Base-by-base conservation (phyloP, 805 yeast genomes). In the Lachancea meyersii region DNA sequence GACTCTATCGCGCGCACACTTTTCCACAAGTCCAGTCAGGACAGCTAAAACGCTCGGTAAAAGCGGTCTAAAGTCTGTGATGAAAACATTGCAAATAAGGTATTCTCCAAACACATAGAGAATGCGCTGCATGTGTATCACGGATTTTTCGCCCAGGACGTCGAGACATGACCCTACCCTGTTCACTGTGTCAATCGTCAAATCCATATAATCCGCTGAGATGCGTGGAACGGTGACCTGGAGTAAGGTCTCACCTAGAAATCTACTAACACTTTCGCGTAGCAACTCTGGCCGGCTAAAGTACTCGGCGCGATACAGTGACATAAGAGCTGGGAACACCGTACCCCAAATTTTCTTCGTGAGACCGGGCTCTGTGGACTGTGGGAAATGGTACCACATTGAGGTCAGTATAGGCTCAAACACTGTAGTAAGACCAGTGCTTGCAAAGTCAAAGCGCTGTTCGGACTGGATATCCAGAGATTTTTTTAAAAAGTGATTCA, bases 321-420 rank as follows among this genome's bases (percentile, higher is more conserved):
- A n/a, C 2, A 43, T 28, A 22, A 60, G 21, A 2, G 59, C 47
- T 1, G 63, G 60, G 27, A 51, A 54, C 5, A 53, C 53, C 2
- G 31, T 21, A 16, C 36, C 37, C 54, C 54, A 51, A 1, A 58
- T 47, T 11, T 14, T 18, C 11, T 48, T 23, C 1, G 57, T 50
- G 2, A 51, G 49, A 3, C 44, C 28, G 5, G 52, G 43, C 5
- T 48, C 38, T 31, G 50, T 51, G 9, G 55, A 38, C 7, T 64
- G 64, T 19, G 66, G 66, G 5, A 59, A 31, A 28, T 42, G 53
- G 36, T 53, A 60, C 35, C 58, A 51, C 51, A 62, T 44, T 37
- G 52, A 54, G 2, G 37, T 42, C 21, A 61, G 36, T 2, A 52
- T 43, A 0, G 62, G 59, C 36, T 58, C 59, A 40, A 50, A 54